Base-by-base conservation (phyloP, 768 basidiomycete genomes). In the Leccinum subtestaceum region DNA sequence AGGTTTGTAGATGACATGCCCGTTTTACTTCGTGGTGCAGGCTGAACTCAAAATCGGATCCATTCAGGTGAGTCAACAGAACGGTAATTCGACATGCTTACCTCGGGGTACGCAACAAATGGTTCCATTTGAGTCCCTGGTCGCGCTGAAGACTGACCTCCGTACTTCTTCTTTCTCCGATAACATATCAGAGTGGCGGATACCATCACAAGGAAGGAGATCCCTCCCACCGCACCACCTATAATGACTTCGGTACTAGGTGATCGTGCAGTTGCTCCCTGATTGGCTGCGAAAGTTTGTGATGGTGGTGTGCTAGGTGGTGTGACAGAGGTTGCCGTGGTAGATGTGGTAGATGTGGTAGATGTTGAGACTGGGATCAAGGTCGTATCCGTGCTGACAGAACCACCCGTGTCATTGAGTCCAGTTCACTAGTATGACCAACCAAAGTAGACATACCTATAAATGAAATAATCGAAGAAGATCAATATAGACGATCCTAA, bases 401-500 rank as follows among this genome's bases (percentile, higher is more conserved):
- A 3, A 38, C 38, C 17, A 4, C 8, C 38, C 38, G 38, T 38
- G 17, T 38, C 38, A 38, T 17, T 12, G 32, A 38, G 38, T 38
- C 38, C 38, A 17, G 17, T 17, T 17, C 1, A 8, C 8, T 38
- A 29, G 27, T 29, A 17, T 9, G 4, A 38, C 38, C 17, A 38
- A 38, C 36, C 6, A 17, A 38, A 38, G 7, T 3, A 8, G 36
- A 58, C 63, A 1, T 31, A 65, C 63, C 60, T 64, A 25, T 67
- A 67, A 32, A 67, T 46, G n/a, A 67, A 23, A 45, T 67, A 67
- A 15, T 66, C 65, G 8, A 65, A 65, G 4, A 64, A 31, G 1
- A 65, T 60, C 38, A 65, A 57, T 31, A 63, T 52, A 0, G 25
- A 7, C 11, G 52, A 12, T 23, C 48, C 2, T 52, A n/a, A n/a